These are phyloP conservation scores for Brachypodium distachyon DNA, from an alignment of 202 grass and related monocot species.

Conservation along the genomic window DNA sequence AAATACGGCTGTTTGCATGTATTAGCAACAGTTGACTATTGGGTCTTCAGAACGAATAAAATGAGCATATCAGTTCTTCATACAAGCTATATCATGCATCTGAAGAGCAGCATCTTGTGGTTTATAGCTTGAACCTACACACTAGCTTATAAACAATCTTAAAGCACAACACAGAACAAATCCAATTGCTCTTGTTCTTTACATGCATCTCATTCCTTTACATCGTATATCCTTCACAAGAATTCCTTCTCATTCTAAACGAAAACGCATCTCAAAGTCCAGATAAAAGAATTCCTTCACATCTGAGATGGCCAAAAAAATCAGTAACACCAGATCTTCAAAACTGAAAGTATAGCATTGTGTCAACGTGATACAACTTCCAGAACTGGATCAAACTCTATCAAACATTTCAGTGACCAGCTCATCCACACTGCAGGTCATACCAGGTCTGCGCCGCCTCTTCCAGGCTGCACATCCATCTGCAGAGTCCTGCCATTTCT, in stretches of 20 bases:
- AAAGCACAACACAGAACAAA: background rate
- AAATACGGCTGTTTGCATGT: background rate
- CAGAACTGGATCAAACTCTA: background rate
- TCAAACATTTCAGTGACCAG: background rate
- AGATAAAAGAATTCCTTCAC: slow-evolving; percentile 20
- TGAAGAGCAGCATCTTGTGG: background rate
- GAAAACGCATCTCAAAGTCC: slow-evolving; percentile 8
- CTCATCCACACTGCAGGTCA: slow-evolving; percentile 12
- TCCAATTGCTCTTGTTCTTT: background rate
- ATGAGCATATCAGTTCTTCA: background rate
- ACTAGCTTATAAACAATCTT: background rate
- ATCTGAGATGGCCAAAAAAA: background rate
- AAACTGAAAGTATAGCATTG: slow-evolving; percentile 7
- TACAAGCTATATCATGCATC: background rate
- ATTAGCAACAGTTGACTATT: background rate
- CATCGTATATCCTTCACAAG: background rate
- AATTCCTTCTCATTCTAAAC: background rate
- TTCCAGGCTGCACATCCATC: slow-evolving; percentile 43
- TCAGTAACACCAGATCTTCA: background rate
- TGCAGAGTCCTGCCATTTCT: slow-evolving; percentile 51
- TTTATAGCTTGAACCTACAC: background rate
- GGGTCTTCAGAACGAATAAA: background rate
- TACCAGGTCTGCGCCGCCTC: slow-evolving; percentile 68
- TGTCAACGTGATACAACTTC: slow-evolving; percentile 14
- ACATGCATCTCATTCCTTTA: background rate